A percentile compares a stretch with the other conserved stretches of the same genome.
These are phyloP conservation scores for Diplodia scrobiculata DNA, from an alignment of 2,329 filamentous ascomycete species.

Conservation along the genomic window DNA sequence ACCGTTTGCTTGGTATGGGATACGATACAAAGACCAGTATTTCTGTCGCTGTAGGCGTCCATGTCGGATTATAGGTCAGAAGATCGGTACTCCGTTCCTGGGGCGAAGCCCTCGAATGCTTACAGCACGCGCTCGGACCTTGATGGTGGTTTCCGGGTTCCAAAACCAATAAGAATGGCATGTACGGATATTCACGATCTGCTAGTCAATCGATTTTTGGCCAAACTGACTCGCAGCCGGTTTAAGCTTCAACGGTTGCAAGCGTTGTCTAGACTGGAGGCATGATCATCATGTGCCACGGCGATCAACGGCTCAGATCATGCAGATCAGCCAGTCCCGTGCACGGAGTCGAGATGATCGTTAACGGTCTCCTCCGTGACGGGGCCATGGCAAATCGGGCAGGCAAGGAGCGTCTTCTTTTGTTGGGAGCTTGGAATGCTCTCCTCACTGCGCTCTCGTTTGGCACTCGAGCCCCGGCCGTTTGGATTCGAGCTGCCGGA, in stretches of 20 bases:
- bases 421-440: background rate
- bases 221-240: background rate
- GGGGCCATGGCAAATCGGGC: constrained; percentile 44
- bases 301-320: constrained; percentile 21
- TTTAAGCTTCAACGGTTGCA: constrained; percentile 3
- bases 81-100: background rate
- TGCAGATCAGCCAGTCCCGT: constrained; percentile 26
- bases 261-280: background rate
- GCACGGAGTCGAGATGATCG: constrained; percentile 43
- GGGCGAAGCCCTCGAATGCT: background rate
- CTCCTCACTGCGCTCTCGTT: constrained; percentile 32
- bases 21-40: background rate
- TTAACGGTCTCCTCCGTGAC: constrained; percentile 44
- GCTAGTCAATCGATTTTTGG: background rate
- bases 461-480: constrained; percentile 31
- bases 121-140: background rate
- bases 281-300: constrained; percentile 18
- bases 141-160: background rate
- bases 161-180: background rate
- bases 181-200: background rate
- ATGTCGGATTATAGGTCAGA: background rate
- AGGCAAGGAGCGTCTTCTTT: constrained; percentile 40
- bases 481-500: background rate
- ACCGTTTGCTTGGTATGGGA: background rate
- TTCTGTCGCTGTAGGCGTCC: background rate